Percentiles rank a stretch among this genome's conserved stretches.
Evolutionary conservation across 2,329 filamentous ascomycete species (phyloP).

Genomic region (Truncatella angustata): DNA sequence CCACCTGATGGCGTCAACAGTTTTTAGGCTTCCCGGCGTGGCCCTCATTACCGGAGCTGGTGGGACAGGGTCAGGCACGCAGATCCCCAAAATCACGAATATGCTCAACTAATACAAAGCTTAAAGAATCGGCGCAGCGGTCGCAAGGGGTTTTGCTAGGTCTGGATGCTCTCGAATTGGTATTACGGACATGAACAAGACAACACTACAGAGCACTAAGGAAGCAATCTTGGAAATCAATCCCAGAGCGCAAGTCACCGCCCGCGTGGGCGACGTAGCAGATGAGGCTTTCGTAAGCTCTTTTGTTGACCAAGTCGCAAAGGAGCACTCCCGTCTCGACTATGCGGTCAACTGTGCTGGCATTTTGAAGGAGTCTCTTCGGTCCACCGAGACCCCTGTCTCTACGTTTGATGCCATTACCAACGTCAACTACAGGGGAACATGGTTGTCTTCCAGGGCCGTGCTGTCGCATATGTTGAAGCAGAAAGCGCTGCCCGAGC

Average conservation of each 20-base stretch:
- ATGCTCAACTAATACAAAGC: neutral
- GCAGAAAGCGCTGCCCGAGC: constrained; percentile 39
- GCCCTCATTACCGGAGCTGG: constrained; percentile 47
- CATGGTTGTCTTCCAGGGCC: constrained; percentile 45
- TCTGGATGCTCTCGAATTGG: constrained; percentile 50
- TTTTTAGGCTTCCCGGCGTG: constrained; percentile 39
- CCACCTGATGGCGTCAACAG: constrained; percentile 14
- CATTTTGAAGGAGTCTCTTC: constrained; percentile 40
- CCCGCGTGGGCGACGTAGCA: constrained; percentile 43
- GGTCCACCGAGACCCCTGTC: constrained; percentile 43
- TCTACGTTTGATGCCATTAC: constrained; percentile 52
- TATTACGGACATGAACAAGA: constrained; percentile 50
- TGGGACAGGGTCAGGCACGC: constrained; percentile 34
- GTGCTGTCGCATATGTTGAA: constrained; percentile 43
- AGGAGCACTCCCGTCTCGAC: constrained; percentile 46
- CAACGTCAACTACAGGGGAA: constrained; percentile 52
- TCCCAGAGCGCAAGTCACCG: constrained; percentile 32
- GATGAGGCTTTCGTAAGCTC: constrained; percentile 41
- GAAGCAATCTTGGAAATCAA: constrained; percentile 30
- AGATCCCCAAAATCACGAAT: neutral
- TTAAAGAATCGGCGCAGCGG: constrained; percentile 54
- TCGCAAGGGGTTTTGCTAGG: constrained; percentile 47
- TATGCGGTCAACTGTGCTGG: constrained; percentile 58
- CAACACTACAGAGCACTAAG: constrained; percentile 35
- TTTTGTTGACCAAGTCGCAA: constrained; percentile 31